Base-by-base conservation (phyloP, 768 basidiomycete genomes). In the Pleurotus platypus region DNA sequence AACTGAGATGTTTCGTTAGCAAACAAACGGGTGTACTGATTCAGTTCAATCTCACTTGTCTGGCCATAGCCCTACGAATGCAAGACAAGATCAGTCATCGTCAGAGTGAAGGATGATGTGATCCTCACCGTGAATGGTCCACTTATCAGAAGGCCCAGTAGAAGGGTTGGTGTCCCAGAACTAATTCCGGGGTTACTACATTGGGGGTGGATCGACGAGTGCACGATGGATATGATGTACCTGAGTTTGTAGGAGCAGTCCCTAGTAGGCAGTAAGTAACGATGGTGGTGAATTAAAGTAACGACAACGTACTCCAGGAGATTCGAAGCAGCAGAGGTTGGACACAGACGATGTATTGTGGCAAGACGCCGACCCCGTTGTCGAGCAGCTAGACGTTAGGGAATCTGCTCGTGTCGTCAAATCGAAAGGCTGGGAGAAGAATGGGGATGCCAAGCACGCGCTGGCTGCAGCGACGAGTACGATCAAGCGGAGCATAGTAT, bases 311-410 rank as follows among this genome's bases (percentile, higher is more conserved):
- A 89, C 85, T 58, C 85, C 81, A 15, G 87, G 86, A 20, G 74
- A 67, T 68, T 89, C 85, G 58, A 83, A 85, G 66, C 89, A 90
- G 66, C 88, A 90, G 9, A 74, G 65, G 56, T 81, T 67, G 1
- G 75, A 68, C 46, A 78, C 74, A 0, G 67, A 55, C 0, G 81
- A 69, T 1, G 77, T 73, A 59, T 80, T 82, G 49, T 78, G 76
- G 68, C 87, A 89, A 26, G 86, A 88, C 18, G 69, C 64, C 3
- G 72, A 63, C 1, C 81, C 78, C 42, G 71, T 70, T 0, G 77
- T 73, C 1, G 80, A 74, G 62, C 86, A 89, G n/a, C 82, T 75
- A 1, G 85, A 82, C 57, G 72, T 71, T 43, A 78, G 58, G 9
- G 58, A 45, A 37, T 24, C 48, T 6, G 60, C 61, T 54, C 66